Base-by-base conservation (phyloP, 2,329 filamentous ascomycete genomes). In the Sporothrix sp. region DNA sequence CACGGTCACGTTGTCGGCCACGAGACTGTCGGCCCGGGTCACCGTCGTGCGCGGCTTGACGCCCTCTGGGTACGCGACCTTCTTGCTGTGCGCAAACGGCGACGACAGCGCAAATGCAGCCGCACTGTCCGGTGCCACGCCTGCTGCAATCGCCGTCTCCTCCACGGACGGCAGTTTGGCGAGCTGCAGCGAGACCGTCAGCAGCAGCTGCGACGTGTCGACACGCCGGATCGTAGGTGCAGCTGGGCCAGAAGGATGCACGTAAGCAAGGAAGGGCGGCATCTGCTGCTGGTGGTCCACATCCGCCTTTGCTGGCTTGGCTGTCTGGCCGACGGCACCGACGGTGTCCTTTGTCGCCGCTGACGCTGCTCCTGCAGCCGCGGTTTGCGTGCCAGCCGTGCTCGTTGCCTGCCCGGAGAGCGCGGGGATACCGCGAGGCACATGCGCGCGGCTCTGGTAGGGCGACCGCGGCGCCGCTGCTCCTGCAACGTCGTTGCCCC, bases 1-100 rank as follows among this genome's bases (percentile, higher is more conserved):
- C 0, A 97, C 82, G 1, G 82, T 88, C 36, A 94, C 88, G 61
- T 96, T 96, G 52, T 91, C 86, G 1, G 81, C 91, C 33, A 97
- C 79, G 2, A 97, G 74, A 57, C 81, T 87, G 69, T 96, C 91
- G 42, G 79, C 75, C 59, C 84, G 80, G 18, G 87, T 89, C 51
- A 97, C 85, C 4, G 87, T 93, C 42, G 85, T 89, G 48, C 84
- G 82, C 30, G 80, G 74, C 50, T 89, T 87, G 30, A 97, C 82
- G 21, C 85, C 85, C 51, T 88, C 84, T 0, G 87, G 86, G 61
- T 93, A 86, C 2, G 87, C 85, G 47, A 96, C 75, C 66, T 96
- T 96, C 56, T 76, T 75, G 20, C 77, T 66, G 61, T 95, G 88
- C 0, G 88, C 84, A 54, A 91, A 87, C 0, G 86, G 83, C 1